These are phyloP conservation scores for Colletotrichum sp. DNA, from an alignment of 2,329 filamentous ascomycete genomes.

Conservation along the genomic window DNA sequence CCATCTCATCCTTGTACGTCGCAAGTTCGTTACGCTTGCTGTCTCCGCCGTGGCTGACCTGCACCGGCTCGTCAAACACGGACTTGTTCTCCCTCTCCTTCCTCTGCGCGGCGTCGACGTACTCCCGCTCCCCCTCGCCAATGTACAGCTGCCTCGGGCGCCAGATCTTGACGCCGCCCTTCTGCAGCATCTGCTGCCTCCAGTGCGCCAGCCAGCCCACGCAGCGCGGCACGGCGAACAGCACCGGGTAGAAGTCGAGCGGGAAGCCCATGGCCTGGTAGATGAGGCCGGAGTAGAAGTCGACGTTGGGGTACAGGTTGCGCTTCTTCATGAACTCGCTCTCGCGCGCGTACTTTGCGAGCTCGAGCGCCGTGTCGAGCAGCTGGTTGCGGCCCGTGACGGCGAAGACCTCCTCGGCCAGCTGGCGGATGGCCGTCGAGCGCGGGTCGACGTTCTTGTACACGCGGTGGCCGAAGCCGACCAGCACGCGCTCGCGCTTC, in stretches of 20 bases:
- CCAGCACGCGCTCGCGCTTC: slow-evolving; percentile 54
- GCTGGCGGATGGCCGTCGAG: slow-evolving; percentile 51
- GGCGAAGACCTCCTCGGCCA: slow-evolving; percentile 54
- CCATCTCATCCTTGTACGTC: slow-evolving; percentile 42
- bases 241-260: slow-evolving; percentile 56
- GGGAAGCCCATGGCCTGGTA: slow-evolving; percentile 60
- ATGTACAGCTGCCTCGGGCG: slow-evolving; percentile 53
- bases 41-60: slow-evolving; percentile 45
- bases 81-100: slow-evolving; percentile 32
- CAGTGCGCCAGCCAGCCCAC: slow-evolving; percentile 58
- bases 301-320: slow-evolving; percentile 56
- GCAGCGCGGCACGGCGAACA: slow-evolving; percentile 56
- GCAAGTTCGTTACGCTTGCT: slow-evolving; percentile 47
- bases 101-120: slow-evolving; percentile 42
- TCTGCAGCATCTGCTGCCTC: slow-evolving; percentile 54
- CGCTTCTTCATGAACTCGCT: slow-evolving; percentile 54
- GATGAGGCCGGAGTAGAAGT: slow-evolving; percentile 58
- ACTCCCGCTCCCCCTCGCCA: slow-evolving; percentile 48
- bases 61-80: slow-evolving; percentile 39
- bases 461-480: slow-evolving; percentile 61
- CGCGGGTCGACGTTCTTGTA: slow-evolving; percentile 61
- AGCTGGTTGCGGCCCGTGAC: slow-evolving; percentile 57
- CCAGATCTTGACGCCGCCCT: slow-evolving; percentile 55
- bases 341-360: slow-evolving; percentile 50
- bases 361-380: slow-evolving; percentile 51